These are phyloP conservation scores for Dissophora globulifera DNA, from an alignment of 192 early-diverging fungal genomes.

Conservation along the genomic window DNA sequence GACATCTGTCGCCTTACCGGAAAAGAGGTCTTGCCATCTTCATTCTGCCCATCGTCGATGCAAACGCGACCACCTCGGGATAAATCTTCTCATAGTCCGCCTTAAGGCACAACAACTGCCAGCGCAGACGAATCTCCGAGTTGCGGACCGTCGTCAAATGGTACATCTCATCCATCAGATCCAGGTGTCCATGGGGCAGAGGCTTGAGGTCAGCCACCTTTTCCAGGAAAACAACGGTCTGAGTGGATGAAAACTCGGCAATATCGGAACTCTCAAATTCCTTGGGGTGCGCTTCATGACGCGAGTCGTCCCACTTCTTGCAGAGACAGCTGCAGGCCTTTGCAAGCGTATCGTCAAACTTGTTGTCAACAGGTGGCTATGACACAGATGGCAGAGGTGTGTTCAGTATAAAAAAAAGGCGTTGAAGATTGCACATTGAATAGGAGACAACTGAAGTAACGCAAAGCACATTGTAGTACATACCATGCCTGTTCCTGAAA, in stretches of 20 bases:
- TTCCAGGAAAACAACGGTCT: conserved; percentile 82
- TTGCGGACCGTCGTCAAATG: conserved; percentile 77
- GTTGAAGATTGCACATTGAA: no score
- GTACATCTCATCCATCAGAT: conserved; percentile 78
- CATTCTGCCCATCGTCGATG: conserved; percentile 91
- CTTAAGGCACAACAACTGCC: conserved; percentile 83
- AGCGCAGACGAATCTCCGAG: conserved; percentile 87
- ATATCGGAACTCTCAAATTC: conserved; percentile 71
- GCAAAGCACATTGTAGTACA: no score
- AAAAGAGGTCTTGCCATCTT: conserved; percentile 91
- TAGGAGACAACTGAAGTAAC: no score
- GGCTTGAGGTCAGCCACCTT: conserved; percentile 65
- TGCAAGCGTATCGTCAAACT: conserved; percentile 87
- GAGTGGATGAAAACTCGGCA: conserved; percentile 74
- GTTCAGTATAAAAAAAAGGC: no score
- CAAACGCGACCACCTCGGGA: conserved; percentile 79
- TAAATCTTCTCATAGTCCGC: conserved; percentile 80
- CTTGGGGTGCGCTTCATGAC: conserved; percentile 42
- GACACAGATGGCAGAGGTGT: no score
- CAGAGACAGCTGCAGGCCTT: conserved; percentile 77
- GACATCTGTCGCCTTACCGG: conserved; percentile 23
- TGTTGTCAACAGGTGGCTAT: conserved; percentile 80
- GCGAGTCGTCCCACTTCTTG: conserved; percentile 70
- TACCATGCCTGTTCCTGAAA: conserved; percentile 84
- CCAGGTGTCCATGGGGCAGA: conserved; percentile 67